Conservation (phyloP, 208 protist species). For the Leishmania lainsoni region DNA sequence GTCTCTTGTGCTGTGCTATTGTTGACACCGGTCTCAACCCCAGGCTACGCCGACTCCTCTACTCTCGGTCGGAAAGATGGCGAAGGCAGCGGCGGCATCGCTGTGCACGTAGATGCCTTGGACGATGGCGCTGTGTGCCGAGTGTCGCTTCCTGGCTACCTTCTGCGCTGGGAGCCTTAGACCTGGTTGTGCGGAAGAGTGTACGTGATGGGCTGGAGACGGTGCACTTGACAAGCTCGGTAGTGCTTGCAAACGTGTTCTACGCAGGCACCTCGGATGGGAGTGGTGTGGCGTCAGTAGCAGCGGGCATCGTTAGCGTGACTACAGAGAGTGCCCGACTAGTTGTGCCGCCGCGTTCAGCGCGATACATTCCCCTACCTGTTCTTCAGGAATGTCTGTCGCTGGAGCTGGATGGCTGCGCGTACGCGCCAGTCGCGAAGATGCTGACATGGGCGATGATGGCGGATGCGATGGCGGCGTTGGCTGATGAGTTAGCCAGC, state of each 20-base stretch:
- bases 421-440: slow-evolving; percentile 8
- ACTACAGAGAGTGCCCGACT: background rate
- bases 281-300: background rate
- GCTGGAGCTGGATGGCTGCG: slow-evolving; percentile 20
- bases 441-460: slow-evolving; percentile 34
- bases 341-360: slow-evolving; percentile 12
- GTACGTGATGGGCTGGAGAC: background rate
- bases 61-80: background rate
- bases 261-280: background rate
- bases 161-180: slow-evolving; percentile 25
- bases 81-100: background rate
- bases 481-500: slow-evolving; percentile 14
- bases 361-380: slow-evolving; percentile 18
- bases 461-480: slow-evolving; percentile 27
- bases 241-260: slow-evolving; percentile 29
- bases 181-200: slow-evolving; percentile 18
- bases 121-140: slow-evolving; percentile 3
- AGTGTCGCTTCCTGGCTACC: slow-evolving; percentile 15
- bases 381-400: slow-evolving; percentile 8
- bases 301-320: background rate
- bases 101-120: slow-evolving; percentile 6
- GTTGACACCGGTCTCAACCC: background rate
- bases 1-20: background rate
- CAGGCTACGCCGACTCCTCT: background rate
- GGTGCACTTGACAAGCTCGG: slow-evolving; percentile 24